phyloP scores from a whole-genome alignment of 495 filamentous ascomycete genomes.

The Penicillium pancosmium region DNA sequence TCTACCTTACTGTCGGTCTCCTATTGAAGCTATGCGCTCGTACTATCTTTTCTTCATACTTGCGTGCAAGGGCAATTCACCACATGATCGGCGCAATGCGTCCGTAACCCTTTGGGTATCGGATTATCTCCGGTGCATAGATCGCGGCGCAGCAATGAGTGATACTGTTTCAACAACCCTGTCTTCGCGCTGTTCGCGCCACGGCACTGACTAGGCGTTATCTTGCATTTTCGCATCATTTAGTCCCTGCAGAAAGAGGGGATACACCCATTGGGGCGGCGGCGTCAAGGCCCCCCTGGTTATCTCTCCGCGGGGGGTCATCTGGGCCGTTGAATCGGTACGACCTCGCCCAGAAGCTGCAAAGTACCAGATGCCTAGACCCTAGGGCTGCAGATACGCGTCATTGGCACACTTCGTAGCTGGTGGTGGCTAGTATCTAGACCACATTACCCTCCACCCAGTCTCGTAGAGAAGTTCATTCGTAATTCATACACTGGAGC shows the following conservation, averaged over 20 bases:
- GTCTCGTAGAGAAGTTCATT: too few relatives aligned
- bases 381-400: too few relatives aligned
- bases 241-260: not conserved
- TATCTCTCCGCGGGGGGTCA: slow-evolving; percentile 8
- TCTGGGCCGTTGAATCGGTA: slow-evolving; percentile 17
- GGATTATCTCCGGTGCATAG: not conserved
- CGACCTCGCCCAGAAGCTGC: slow-evolving; percentile 18
- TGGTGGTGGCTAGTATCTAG: too few relatives aligned
- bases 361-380: not conserved
- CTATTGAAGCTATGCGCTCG: not conserved
- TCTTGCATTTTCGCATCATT: not conserved
- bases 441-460: too few relatives aligned
- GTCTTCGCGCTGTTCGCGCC: not conserved
- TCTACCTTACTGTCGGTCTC: not conserved
- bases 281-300: not conserved
- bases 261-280: not conserved
- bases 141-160: not conserved
- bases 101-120: not conserved
- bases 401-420: too few relatives aligned
- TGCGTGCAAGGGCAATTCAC: not conserved
- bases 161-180: not conserved
- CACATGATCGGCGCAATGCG: not conserved
- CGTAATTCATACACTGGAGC: too few relatives aligned
- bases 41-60: not conserved
- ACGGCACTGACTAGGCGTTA: not conserved